Conservation (phyloP, 2,329 filamentous ascomycete genomes). For the Colletotrichum higginsianum region DNA sequence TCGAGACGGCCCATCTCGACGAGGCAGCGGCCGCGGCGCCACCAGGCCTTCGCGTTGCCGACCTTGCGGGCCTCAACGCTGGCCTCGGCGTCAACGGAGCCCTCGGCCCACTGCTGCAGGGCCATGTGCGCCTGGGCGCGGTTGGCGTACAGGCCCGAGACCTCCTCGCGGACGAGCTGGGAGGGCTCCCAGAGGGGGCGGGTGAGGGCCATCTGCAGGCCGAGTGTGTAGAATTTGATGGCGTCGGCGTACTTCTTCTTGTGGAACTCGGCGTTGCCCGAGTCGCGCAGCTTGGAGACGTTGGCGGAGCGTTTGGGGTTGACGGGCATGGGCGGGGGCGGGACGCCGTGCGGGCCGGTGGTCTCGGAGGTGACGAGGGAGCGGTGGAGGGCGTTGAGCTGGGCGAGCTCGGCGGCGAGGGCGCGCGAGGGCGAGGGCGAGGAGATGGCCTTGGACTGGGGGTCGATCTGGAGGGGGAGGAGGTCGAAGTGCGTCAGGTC, state of each 20-base stretch:
- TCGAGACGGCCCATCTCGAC: slow-evolving; percentile 90
- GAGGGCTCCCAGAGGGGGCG: slow-evolving; percentile 91
- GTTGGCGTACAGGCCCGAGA: slow-evolving; percentile 85
- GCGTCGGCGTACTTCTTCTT: slow-evolving; percentile 83
- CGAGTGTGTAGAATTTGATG: slow-evolving; percentile 85
- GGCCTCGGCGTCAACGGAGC: slow-evolving; percentile 86
- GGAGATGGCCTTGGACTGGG: slow-evolving; percentile 82
- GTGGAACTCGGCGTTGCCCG: slow-evolving; percentile 86
- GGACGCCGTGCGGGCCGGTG: slow-evolving; percentile 71
- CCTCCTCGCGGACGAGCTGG: slow-evolving; percentile 87
- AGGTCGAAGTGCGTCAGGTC: slow-evolving; percentile 83
- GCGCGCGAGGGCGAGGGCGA: slow-evolving; percentile 62
- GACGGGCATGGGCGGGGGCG: slow-evolving; percentile 89
- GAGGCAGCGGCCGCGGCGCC: slow-evolving; percentile 86
- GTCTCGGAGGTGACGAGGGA: slow-evolving; percentile 75
- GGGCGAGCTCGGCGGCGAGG: slow-evolving; percentile 75
- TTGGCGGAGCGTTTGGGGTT: slow-evolving; percentile 93
- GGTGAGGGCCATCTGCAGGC: slow-evolving; percentile 87
- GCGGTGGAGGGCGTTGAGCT: slow-evolving; percentile 86
- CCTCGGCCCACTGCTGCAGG: slow-evolving; percentile 86
- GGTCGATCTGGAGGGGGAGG: slow-evolving; percentile 85
- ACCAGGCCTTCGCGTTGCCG: slow-evolving; percentile 96
- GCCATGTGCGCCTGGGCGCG: slow-evolving; percentile 93
- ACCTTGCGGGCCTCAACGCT: slow-evolving; percentile 89
- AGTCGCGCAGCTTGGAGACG: slow-evolving; percentile 91